A percentile compares a stretch with the other conserved stretches of the same genome.
Evolutionary conservation across 2,329 filamentous ascomycete genomes (phyloP).

Genomic region (Penicillium sp.): DNA sequence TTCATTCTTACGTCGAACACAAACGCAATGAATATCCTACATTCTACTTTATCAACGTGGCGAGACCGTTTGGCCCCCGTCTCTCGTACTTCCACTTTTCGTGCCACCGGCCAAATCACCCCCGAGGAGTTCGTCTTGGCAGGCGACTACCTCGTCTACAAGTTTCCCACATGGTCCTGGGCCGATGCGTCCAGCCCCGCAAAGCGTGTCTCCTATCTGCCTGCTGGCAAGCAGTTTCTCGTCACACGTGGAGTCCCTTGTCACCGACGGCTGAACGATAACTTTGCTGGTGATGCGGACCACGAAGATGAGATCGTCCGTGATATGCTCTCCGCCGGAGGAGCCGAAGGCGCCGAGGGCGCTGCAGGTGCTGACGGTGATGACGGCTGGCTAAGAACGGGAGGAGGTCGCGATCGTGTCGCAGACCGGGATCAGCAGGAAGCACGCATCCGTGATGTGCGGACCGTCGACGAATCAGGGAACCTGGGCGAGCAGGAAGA

Average conservation of each 20-base stretch:
- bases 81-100: constrained; percentile 87
- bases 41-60: constrained; percentile 87
- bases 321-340: constrained; percentile 63
- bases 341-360: constrained; percentile 47
- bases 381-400: constrained; percentile 89
- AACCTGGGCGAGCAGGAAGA: constrained; percentile 70
- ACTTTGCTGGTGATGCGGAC: constrained; percentile 85
- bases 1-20: constrained; percentile 8
- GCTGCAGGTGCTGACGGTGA: constrained; percentile 75
- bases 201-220: constrained; percentile 77
- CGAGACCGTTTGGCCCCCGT: constrained; percentile 90
- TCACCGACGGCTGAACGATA: constrained; percentile 83
- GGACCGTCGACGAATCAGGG: constrained; percentile 84
- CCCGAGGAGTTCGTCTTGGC: constrained; percentile 95
- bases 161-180: constrained; percentile 99
- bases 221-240: constrained; percentile 88
- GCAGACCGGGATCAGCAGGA: constrained; percentile 62
- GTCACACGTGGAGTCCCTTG: constrained; percentile 94
- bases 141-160: constrained; percentile 97
- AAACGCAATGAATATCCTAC: constrained; percentile 76
- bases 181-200: constrained; percentile 78
- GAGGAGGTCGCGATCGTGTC: constrained; percentile 60
- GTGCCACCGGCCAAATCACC: constrained; percentile 89
- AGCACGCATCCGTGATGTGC: constrained; percentile 73
- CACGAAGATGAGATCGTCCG: constrained; percentile 82